These are phyloP conservation scores for Puccinia coronata DNA, from an alignment of 1,284 basidiomycete genomes.

Conservation along the genomic window DNA sequence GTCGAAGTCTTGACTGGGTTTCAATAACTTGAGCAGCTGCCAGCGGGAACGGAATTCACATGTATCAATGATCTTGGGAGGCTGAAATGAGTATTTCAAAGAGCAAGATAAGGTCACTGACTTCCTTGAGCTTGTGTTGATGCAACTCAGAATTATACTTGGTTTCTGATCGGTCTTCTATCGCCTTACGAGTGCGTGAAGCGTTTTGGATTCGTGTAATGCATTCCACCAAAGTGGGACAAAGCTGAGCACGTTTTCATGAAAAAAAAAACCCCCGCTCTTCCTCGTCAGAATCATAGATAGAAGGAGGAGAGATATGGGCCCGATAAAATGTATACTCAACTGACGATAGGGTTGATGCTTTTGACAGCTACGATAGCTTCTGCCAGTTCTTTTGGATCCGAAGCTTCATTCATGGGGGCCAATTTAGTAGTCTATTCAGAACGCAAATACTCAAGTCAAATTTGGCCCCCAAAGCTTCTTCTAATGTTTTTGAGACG, in stretches of 20 bases:
- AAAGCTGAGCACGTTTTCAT: background rate
- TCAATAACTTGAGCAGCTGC: conserved; percentile 27
- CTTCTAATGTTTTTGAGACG: too few relatives aligned
- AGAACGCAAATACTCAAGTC: too few relatives aligned
- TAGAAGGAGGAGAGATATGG: too few relatives aligned
- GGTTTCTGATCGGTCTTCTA: background rate
- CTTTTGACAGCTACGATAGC: conserved; percentile 35
- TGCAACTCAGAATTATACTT: conserved; percentile 20
- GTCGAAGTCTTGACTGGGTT: conserved; percentile 26
- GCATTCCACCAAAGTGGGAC: conserved; percentile 17
- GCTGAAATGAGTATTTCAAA: background rate
- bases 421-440: conserved; percentile 16
- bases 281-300: background rate
- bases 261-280: background rate
- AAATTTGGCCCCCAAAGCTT: too few relatives aligned
- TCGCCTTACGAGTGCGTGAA: background rate
- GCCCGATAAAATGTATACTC: too few relatives aligned
- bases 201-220: conserved; percentile 5
- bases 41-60: background rate
- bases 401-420: background rate
- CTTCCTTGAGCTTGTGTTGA: conserved; percentile 22
- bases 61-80: background rate
- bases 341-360: conserved; percentile 35
- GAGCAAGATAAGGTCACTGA: too few relatives aligned
- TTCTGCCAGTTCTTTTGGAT: conserved; percentile 8